Percentiles rank a stretch among this genome's conserved stretches.
Evolutionary conservation across 2,329 filamentous ascomycete genomes (phyloP).

Genomic region (Microsporum ferrugineum): DNA sequence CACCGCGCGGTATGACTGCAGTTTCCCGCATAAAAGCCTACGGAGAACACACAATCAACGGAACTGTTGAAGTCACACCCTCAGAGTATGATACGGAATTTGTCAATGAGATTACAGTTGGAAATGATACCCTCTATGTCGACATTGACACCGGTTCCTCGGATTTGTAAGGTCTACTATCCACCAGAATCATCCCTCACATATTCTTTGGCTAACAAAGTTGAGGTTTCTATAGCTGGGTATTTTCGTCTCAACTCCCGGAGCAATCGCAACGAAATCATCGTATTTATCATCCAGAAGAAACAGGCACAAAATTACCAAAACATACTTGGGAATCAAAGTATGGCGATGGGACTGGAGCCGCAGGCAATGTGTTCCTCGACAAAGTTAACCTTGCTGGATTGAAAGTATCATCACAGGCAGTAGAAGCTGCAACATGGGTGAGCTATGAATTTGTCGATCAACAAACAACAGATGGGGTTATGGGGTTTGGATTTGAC

Average conservation of each 20-base stretch:
- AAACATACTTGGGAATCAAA: constrained; percentile 48
- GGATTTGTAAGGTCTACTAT: constrained; percentile 48
- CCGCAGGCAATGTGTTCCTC: constrained; percentile 52
- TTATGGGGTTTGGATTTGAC: constrained; percentile 51
- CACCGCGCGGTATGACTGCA: neutral
- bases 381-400: constrained; percentile 53
- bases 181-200: neutral
- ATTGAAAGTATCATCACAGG: constrained; percentile 49
- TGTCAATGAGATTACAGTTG: constrained; percentile 51
- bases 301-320: constrained; percentile 34
- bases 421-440: constrained; percentile 52
- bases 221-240: constrained; percentile 41
- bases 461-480: constrained; percentile 46
- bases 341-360: constrained; percentile 56
- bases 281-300: constrained; percentile 45
- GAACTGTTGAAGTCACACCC: constrained; percentile 30
- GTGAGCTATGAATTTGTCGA: constrained; percentile 44
- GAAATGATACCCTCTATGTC: constrained; percentile 50
- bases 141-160: constrained; percentile 62
- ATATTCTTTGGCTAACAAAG: neutral
- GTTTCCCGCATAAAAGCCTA: neutral
- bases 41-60: neutral
- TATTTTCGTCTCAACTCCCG: constrained; percentile 50
- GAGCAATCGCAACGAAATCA: constrained; percentile 43
- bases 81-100: constrained; percentile 47